Evolutionary conservation across 371 early-diverging fungal species (phyloP), one percentile per base, ranked within the genome.

Genomic region (Parasitella parasitica): DNA sequence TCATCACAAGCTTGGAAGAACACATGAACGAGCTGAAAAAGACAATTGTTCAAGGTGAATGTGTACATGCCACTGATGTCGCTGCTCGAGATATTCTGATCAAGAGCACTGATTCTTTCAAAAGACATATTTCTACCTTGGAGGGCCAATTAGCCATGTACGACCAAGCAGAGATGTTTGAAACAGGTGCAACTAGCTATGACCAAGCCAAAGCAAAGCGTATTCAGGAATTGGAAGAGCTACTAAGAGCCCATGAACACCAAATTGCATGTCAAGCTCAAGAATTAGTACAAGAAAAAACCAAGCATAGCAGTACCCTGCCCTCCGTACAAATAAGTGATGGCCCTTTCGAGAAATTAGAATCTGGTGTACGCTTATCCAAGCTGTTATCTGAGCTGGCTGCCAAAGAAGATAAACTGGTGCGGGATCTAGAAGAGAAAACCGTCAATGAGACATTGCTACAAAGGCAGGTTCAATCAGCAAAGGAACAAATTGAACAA

Each of bases 141-240:
- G 72, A 86, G 41, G 65, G 71, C 6, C 89, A 89, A 60, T 64
- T 90, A 72, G 71, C 72, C 52, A 77, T 86, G 7, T 91, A 90
- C 61, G 92, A 89, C 50, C 58, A 70, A 0, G 89, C 89, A 43
- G 88, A 88, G 51, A 72, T 78, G 71, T 24, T 46, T 12, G 46
- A 20, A 1, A 61, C 16, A 13, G 39, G 51, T 6, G 32, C 66
- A 15, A 76, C 65, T 8, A 75, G 64, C 5, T 88, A 83, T 38
- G 91, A 91, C 59, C 55, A 48, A 13, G 76, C 68, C 27, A 90
- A 90, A 64, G 63, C 80, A 0, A 61, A 69, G 55, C 86, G 89
- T 16, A 67, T 59, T 28, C 24, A 28, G n/a, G 67, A 76, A 52
- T 41, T 76, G n/a, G 72, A 75, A 35, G 34, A 41, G 24, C 39